Percentiles rank a stretch among this genome's conserved stretches.
Evolutionary conservation across 2,329 filamentous ascomycete genomes (phyloP).

Genomic region (Aureobasidium sp.): DNA sequence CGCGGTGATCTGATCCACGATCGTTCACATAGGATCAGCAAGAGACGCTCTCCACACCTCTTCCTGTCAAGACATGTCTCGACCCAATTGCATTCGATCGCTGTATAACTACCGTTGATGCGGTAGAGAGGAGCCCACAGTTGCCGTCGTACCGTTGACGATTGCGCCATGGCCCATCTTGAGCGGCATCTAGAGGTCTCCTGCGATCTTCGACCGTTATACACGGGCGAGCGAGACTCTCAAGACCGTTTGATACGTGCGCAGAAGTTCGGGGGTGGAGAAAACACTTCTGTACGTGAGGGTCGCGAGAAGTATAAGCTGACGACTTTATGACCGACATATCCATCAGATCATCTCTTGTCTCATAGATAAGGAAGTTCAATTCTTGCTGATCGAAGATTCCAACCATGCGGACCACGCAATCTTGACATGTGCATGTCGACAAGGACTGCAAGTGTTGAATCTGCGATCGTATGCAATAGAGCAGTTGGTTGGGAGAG

Average conservation of each 20-base stretch:
- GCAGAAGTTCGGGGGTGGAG: background rate
- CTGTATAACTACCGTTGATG: background rate
- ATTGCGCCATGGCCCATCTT: background rate
- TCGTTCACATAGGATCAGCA: background rate
- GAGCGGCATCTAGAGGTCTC: background rate
- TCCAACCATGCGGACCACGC: background rate
- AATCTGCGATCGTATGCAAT: background rate
- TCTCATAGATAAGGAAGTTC: background rate
- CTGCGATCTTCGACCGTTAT: background rate
- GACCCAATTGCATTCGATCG: background rate
- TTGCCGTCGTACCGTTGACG: background rate
- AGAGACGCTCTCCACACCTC: background rate
- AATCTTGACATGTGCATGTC: background rate
- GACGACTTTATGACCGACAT: background rate
- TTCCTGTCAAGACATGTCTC: background rate
- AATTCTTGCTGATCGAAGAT: background rate
- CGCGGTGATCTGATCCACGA: background rate
- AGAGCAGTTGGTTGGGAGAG: background rate
- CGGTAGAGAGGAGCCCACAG: background rate
- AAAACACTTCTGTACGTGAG: background rate
- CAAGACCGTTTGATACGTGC: background rate
- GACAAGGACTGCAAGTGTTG: background rate
- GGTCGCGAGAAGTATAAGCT: background rate
- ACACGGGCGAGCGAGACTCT: too few relatives aligned
- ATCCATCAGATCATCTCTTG: background rate